A percentile compares a stretch with the other conserved stretches of the same genome.
Evolutionary conservation across 805 yeast species (phyloP).

Genomic region (Ogataea sp.): DNA sequence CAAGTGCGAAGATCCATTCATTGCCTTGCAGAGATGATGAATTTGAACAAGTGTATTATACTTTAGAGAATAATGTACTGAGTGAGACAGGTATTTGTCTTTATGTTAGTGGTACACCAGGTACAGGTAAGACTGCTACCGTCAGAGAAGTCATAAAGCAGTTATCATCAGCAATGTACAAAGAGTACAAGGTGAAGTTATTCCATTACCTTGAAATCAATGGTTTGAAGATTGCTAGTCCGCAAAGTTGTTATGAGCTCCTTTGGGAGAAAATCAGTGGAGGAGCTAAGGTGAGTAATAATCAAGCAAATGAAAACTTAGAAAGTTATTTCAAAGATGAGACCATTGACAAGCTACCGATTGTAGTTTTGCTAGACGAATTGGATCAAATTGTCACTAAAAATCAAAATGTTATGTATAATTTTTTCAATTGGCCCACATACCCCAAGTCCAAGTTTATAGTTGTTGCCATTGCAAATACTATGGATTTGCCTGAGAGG

Average conservation of each 20-base stretch:
- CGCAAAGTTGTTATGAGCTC: slow-evolving; percentile 73
- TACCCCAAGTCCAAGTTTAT: slow-evolving; percentile 69
- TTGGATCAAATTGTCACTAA: slow-evolving; percentile 84
- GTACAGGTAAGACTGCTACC: slow-evolving; percentile 95
- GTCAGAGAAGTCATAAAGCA: slow-evolving; percentile 78
- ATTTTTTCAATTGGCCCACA: slow-evolving; percentile 97
- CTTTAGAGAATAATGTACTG: slow-evolving; percentile 63
- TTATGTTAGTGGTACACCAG: slow-evolving; percentile 95
- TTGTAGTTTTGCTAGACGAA: slow-evolving; percentile 83
- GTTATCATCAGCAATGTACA: slow-evolving; percentile 28
- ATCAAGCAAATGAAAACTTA: slow-evolving; percentile 56
- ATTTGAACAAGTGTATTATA: slow-evolving; percentile 58
- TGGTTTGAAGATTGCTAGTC: slow-evolving; percentile 77
- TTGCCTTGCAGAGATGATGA: slow-evolving; percentile 87
- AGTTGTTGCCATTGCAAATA: slow-evolving; percentile 91
- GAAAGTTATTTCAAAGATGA: slow-evolving; percentile 58
- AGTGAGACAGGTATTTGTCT: slow-evolving; percentile 73
- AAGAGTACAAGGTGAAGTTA: slow-evolving; percentile 13
- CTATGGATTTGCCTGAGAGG: slow-evolving; percentile 95
- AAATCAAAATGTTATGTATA: slow-evolving; percentile 83
- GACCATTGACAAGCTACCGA: slow-evolving; percentile 34
- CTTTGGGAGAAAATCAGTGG: slow-evolving; percentile 74
- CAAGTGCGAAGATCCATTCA: slow-evolving; percentile 32
- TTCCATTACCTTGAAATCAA: slow-evolving; percentile 84
- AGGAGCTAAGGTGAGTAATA: slow-evolving; percentile 46